Evolutionary conservation across 2,329 filamentous ascomycete species (phyloP).

Genomic region (Ophiostoma pallidulum): DNA sequence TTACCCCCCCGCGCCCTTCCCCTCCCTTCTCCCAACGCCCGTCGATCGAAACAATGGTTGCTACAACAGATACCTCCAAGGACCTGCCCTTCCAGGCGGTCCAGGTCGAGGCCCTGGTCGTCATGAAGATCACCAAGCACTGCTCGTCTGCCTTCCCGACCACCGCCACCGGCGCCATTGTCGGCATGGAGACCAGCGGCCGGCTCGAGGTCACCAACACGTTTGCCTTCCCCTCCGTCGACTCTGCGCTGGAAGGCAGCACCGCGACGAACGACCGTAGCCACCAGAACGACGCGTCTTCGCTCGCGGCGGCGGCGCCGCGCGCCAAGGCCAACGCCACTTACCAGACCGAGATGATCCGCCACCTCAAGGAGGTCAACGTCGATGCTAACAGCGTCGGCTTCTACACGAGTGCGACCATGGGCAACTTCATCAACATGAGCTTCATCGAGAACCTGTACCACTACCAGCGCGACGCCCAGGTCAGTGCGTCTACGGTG

Average conservation of each 20-base stretch:
- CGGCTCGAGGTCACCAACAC: constrained; percentile 86
- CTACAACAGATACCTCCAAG: constrained; percentile 43
- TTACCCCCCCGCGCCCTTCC: not conserved
- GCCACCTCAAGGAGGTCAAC: constrained; percentile 92
- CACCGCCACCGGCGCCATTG: constrained; percentile 77
- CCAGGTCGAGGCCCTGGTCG: constrained; percentile 89
- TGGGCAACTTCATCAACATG: constrained; percentile 95
- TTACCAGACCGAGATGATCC: constrained; percentile 97
- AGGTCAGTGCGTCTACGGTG: constrained; percentile 76
- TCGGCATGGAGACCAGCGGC: constrained; percentile 81
- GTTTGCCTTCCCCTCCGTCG: constrained; percentile 84
- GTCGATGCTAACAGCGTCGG: constrained; percentile 96
- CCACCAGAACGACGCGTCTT: constrained; percentile 66
- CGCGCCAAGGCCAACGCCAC: constrained; percentile 79
- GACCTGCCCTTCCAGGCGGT: constrained; percentile 73
- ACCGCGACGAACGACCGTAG: constrained; percentile 13
- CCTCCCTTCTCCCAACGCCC: not conserved
- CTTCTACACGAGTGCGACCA: constrained; percentile 97
- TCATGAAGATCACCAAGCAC: constrained; percentile 98
- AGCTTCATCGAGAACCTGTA: constrained; percentile 97
- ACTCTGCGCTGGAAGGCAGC: constrained; percentile 50
- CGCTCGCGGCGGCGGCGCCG: constrained; percentile 76
- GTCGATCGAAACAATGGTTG: constrained; percentile 15
- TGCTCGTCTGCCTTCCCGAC: constrained; percentile 81
- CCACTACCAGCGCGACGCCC: constrained; percentile 94